Conservation (phyloP, 2,329 filamentous ascomycete species). For the Beauveria pseudobassiana region DNA sequence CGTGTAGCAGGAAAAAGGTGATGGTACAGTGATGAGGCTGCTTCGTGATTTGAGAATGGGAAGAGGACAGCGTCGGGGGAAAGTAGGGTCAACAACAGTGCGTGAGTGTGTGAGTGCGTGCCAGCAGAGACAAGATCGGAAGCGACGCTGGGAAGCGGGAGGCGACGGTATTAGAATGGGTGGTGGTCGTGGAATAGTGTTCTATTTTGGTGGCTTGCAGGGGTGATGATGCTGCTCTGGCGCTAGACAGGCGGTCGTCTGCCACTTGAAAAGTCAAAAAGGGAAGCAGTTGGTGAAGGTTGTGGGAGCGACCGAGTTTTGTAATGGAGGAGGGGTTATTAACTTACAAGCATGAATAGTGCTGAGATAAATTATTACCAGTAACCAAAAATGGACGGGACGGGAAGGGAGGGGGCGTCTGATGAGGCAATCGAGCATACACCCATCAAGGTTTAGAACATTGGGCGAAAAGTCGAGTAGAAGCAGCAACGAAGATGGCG, state of each 20-base stretch:
- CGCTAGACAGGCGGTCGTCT: slow-evolving; percentile 4
- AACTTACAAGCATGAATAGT: not conserved
- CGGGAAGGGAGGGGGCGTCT: not conserved
- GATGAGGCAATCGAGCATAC: not conserved
- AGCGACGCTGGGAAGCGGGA: slow-evolving; percentile 4
- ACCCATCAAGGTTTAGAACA: slow-evolving; percentile 6
- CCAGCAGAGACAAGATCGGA: not conserved
- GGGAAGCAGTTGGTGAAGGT: not conserved
- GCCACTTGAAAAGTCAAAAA: slow-evolving; percentile 9
- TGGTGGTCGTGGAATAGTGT: not conserved
- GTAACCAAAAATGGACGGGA: not conserved
- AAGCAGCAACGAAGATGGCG: not conserved
- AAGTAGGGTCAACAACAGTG: not conserved
- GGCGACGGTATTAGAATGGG: slow-evolving; percentile 5
- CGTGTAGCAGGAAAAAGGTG: not conserved
- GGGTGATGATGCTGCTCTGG: not conserved
- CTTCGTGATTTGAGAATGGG: not conserved
- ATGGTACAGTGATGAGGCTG: not conserved
- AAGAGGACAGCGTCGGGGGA: not conserved
- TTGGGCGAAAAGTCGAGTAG: not conserved
- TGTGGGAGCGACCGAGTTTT: slow-evolving; percentile 1
- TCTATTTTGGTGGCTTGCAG: slow-evolving; percentile 9
- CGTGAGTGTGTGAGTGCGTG: not conserved
- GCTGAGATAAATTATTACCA: not conserved
- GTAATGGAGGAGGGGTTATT: not conserved